Conservation (phyloP, 352 stramenopile genomes). For the Pythium volutum region DNA sequence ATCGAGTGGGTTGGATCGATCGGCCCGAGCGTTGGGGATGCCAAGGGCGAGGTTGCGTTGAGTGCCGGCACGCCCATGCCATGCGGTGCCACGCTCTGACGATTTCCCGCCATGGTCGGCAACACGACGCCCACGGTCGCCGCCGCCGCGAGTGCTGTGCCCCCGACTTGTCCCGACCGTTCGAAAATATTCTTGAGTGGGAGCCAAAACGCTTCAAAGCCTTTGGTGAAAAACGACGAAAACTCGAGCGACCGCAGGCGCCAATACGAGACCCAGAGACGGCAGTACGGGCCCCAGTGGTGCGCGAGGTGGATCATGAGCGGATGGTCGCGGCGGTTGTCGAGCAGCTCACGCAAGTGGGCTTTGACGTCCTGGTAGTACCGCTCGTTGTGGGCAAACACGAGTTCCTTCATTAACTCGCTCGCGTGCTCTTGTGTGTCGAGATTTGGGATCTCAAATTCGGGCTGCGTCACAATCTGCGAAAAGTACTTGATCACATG, state of each 20-base stretch:
- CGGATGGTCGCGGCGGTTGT: slow-evolving; percentile 34
- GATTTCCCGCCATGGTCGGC: slow-evolving; percentile 6
- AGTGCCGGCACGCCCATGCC: not conserved
- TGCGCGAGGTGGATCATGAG: slow-evolving; percentile 46
- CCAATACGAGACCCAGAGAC: slow-evolving; percentile 61
- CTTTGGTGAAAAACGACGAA: slow-evolving; percentile 59
- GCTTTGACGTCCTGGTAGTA: slow-evolving; percentile 53
- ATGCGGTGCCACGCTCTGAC: not conserved
- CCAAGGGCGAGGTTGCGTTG: not conserved
- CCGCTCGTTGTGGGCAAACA: slow-evolving; percentile 51
- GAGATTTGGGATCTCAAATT: slow-evolving; percentile 36
- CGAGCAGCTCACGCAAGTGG: slow-evolving; percentile 39
- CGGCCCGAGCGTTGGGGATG: not conserved
- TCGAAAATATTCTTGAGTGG: slow-evolving; percentile 58
- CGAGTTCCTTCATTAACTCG: slow-evolving; percentile 55
- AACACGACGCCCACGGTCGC: slow-evolving; percentile 19
- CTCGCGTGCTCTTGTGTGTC: slow-evolving; percentile 43
- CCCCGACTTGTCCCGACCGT: slow-evolving; percentile 23
- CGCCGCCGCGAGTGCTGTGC: slow-evolving; percentile 18
- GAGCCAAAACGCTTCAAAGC: slow-evolving; percentile 62
- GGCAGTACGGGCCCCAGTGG: slow-evolving; percentile 58
- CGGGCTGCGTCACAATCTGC: slow-evolving; percentile 38
- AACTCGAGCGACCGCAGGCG: slow-evolving; percentile 61
- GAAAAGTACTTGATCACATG: slow-evolving; percentile 69
- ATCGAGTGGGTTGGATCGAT: slow-evolving; percentile 26